Conservation (phyloP, 495 filamentous ascomycete species). For the Trichocladium uniseriatum region DNA sequence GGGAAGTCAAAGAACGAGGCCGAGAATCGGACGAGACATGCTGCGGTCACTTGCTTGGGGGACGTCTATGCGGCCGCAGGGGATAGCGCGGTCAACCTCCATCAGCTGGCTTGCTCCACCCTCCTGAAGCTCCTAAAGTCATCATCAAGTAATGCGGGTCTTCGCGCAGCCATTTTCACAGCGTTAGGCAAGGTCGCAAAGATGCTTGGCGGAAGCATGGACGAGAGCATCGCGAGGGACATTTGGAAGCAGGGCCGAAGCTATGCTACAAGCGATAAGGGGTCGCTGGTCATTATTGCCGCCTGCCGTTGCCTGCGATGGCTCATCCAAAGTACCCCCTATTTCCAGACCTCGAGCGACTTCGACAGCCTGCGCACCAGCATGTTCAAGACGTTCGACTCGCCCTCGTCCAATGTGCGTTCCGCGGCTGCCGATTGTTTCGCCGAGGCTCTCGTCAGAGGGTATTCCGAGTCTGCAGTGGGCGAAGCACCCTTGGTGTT, state of each 20-base stretch:
- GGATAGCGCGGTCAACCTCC: slow-evolving; percentile 83
- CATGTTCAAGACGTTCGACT: slow-evolving; percentile 81
- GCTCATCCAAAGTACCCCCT: slow-evolving; percentile 58
- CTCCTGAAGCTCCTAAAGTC: slow-evolving; percentile 73
- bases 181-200: slow-evolving; percentile 65
- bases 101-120: slow-evolving; percentile 59
- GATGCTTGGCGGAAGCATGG: slow-evolving; percentile 64
- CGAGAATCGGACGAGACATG: slow-evolving; percentile 59
- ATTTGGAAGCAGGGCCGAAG: slow-evolving; percentile 87
- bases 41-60: slow-evolving; percentile 79
- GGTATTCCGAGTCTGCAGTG: slow-evolving; percentile 56
- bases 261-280: slow-evolving; percentile 69
- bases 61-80: slow-evolving; percentile 83
- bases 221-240: slow-evolving; percentile 78
- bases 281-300: slow-evolving; percentile 66
- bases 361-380: slow-evolving; percentile 75
- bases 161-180: slow-evolving; percentile 74
- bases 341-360: slow-evolving; percentile 84
- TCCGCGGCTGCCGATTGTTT: slow-evolving; percentile 84
- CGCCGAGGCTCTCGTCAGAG: slow-evolving; percentile 66
- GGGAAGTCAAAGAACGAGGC: slow-evolving; percentile 74
- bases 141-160: slow-evolving; percentile 68
- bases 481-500: slow-evolving; percentile 47
- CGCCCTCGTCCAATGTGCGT: slow-evolving; percentile 58
- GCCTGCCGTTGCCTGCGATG: slow-evolving; percentile 74